Percentiles rank a stretch among this genome's conserved stretches.
These are phyloP conservation scores for Fusarium coffeatum DNA, from an alignment of 2,329 filamentous ascomycete genomes.

Conservation along the genomic window DNA sequence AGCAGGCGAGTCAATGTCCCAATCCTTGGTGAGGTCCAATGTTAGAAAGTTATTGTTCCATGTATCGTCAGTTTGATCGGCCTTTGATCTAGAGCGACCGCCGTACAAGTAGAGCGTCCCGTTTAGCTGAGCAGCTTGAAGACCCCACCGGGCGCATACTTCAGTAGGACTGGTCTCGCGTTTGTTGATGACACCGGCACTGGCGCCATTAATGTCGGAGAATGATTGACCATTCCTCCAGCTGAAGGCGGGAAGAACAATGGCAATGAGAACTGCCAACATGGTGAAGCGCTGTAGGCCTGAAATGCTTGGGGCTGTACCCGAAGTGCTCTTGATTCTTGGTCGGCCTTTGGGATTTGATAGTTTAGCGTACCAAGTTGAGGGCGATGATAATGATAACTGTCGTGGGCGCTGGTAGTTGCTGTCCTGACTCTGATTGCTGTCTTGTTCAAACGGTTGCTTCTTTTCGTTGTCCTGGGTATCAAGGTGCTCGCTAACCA, in stretches of 20 bases:
- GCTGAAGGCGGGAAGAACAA: slow-evolving; percentile 61
- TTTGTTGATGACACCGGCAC: slow-evolving; percentile 58
- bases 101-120: slow-evolving; percentile 83
- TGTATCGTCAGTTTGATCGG: slow-evolving; percentile 69
- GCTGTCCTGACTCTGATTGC: slow-evolving; percentile 10
- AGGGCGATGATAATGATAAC: slow-evolving; percentile 40
- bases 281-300: slow-evolving; percentile 60
- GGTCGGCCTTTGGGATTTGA: slow-evolving; percentile 54
- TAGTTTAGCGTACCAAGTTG: slow-evolving; percentile 59
- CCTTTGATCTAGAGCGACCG: slow-evolving; percentile 69
- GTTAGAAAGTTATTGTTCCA: slow-evolving; percentile 83
- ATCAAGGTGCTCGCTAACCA: slow-evolving; percentile 29
- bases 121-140: slow-evolving; percentile 77
- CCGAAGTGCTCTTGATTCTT: slow-evolving; percentile 57
- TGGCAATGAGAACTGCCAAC: slow-evolving; percentile 62
- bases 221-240: slow-evolving; percentile 55
- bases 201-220: slow-evolving; percentile 57
- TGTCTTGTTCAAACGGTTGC: slow-evolving; percentile 12
- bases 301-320: slow-evolving; percentile 56
- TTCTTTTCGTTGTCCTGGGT: slow-evolving; percentile 47
- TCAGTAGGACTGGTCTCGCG: slow-evolving; percentile 51
- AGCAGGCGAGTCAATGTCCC: slow-evolving; percentile 73
- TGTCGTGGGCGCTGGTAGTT: slow-evolving; percentile 25
- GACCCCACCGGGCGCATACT: slow-evolving; percentile 73
- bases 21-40: slow-evolving; percentile 78